Percentiles rank a stretch among this genome's conserved stretches.
Evolutionary conservation across 352 stramenopile species (phyloP).

Genomic region (Phytophthora citrophthora): DNA sequence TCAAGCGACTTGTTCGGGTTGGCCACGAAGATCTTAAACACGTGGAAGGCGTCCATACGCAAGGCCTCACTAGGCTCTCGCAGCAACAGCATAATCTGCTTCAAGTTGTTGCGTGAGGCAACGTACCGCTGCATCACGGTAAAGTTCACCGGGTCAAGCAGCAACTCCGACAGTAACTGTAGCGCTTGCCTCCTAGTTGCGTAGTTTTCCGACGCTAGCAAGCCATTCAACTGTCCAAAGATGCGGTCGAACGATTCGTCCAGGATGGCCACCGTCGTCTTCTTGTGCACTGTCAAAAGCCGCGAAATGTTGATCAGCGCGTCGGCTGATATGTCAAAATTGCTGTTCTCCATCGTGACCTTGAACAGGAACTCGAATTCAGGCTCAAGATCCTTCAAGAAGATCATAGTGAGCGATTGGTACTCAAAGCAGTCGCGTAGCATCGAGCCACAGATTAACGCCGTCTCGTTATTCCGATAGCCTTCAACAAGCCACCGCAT

Average conservation of each 20-base stretch:
- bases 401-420: conserved; percentile 61
- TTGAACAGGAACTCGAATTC: conserved; percentile 77
- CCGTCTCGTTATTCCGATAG: conserved; percentile 75
- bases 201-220: conserved; percentile 75
- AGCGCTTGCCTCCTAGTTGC: conserved; percentile 76
- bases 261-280: conserved; percentile 52
- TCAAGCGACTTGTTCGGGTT: conserved; percentile 84
- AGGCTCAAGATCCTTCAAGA: conserved; percentile 59
- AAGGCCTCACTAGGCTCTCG: conserved; percentile 78
- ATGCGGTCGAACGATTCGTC: conserved; percentile 70
- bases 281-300: conserved; percentile 71
- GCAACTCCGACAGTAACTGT: conserved; percentile 74
- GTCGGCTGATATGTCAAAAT: conserved; percentile 88
- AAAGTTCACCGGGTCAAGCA: conserved; percentile 81
- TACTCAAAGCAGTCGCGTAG: conserved; percentile 83
- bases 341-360: conserved; percentile 76
- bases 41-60: conserved; percentile 85
- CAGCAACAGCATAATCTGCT: conserved; percentile 77
- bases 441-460: conserved; percentile 82
- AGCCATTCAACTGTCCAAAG: conserved; percentile 67
- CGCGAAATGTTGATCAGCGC: conserved; percentile 83
- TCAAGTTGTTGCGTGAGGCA: conserved; percentile 70
- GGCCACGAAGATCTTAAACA: conserved; percentile 91
- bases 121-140: conserved; percentile 83
- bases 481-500: conserved; percentile 79